Base-by-base conservation (phyloP, 179 eudicot genomes). In the Spergularia azorica region DNA sequence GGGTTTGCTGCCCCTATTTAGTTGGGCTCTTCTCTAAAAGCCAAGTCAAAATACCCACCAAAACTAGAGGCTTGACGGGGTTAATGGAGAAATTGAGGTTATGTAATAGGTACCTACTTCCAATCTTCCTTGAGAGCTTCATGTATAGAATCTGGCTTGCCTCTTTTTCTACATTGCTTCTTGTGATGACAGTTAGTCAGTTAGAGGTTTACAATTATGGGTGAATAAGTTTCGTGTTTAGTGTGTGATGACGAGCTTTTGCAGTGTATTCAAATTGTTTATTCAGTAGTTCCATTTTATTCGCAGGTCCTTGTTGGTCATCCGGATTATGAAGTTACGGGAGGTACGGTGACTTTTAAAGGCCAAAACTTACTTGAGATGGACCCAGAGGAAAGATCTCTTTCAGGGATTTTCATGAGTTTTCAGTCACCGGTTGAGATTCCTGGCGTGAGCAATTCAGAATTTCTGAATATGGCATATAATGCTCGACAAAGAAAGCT, bases 351-450 rank as follows among this genome's bases (percentile, higher is more conserved):
- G 74, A 77, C 82, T 51, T 95, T 88, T 65, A 95, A 95, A 85
- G 99, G 97, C 56, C 91, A 91, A 82, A 83, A 93, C 79, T 72
- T 95, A 79, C 97, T 95, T 74, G 97, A 95, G 75, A 95, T 93
- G 99, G 95, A 87, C 58, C 94, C 97, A 63, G 97, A 95, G 80
- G 95, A 93, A 82, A 90, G 99, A 79, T 87, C 99, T 84, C 85
- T 89, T 60, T 90, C 97, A 77, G 99, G 99, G 54, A 79, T 95
- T 38, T 95, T 95, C 78, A 83, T 95, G 97, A 95, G 97, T 83
- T 95, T 95, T 81, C 99, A 95, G 84, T 86, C 99, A 55, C 99
- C 99, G 52, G 90, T 95, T 77, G 99, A 86, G 80, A 95, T 95
- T 75, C 99, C 99, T 46, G 99, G 99, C 72, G 99, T 95, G 48